Percentiles rank a stretch among this genome's conserved stretches.
Conservation (phyloP, 495 filamentous ascomycete species). For the Penicillium roqueforti region DNA sequence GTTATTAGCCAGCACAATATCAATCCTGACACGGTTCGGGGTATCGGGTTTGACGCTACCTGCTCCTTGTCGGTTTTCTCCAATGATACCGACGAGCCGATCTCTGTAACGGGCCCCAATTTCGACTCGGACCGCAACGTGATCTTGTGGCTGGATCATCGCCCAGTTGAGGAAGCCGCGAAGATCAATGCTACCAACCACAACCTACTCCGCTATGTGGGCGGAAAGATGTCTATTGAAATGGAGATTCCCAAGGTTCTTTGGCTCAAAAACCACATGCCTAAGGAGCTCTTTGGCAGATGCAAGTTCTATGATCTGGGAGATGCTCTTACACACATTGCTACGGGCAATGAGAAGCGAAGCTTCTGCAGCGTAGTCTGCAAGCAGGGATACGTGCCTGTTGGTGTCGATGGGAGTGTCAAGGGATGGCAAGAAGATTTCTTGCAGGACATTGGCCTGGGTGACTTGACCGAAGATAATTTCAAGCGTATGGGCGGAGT, state of each 20-base stretch:
- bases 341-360: constrained; percentile 87
- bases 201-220: constrained; percentile 91
- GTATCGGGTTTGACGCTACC: constrained; percentile 95
- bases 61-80: constrained; percentile 92
- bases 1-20: constrained; percentile 76
- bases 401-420: constrained; percentile 93
- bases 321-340: constrained; percentile 91
- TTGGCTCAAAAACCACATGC: constrained; percentile 98
- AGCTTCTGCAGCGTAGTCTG: constrained; percentile 93
- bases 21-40: constrained; percentile 65
- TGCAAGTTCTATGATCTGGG: constrained; percentile 96
- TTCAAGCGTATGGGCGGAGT: constrained; percentile 92
- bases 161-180: constrained; percentile 81
- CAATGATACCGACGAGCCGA: constrained; percentile 80
- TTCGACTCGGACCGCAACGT: constrained; percentile 87
- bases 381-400: constrained; percentile 92
- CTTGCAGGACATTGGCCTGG: constrained; percentile 73
- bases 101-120: constrained; percentile 81
- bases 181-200: constrained; percentile 90
- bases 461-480: constrained; percentile 75
- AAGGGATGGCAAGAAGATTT: constrained; percentile 99
- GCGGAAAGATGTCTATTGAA: constrained; percentile 95
- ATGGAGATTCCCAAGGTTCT: constrained; percentile 98
- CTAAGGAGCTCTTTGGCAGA: constrained; percentile 77
- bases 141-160: constrained; percentile 89